A percentile compares a stretch with the other conserved stretches of the same genome.
Evolutionary conservation across 805 yeast genomes (phyloP).

Genomic region (Wickerhamomyces mucosus): DNA sequence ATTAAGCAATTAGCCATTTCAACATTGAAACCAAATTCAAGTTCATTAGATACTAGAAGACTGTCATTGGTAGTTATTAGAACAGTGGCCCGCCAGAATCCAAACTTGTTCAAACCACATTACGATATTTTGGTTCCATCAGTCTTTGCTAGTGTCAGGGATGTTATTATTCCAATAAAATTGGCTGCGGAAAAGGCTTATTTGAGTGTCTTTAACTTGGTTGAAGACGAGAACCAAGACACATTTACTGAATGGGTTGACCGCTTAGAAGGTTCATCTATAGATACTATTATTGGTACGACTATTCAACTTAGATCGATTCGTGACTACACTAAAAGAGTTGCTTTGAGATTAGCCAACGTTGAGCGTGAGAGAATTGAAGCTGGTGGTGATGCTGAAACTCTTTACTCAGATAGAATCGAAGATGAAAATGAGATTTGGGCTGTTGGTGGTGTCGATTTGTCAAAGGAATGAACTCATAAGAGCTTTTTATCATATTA

Average conservation of each 20-base stretch:
- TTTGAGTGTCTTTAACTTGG: slow-evolving; percentile 59
- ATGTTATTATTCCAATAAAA: slow-evolving; percentile 82
- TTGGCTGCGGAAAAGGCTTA: slow-evolving; percentile 91
- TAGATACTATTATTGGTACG: slow-evolving; percentile 36
- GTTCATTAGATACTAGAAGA: slow-evolving; percentile 71
- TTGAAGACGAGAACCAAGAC: slow-evolving; percentile 49
- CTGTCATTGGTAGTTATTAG: slow-evolving; percentile 66
- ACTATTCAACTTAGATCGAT: slow-evolving; percentile 60
- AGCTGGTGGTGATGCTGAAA: slow-evolving; percentile 85
- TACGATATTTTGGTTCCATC: slow-evolving; percentile 55
- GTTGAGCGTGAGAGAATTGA: slow-evolving; percentile 82
- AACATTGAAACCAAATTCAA: slow-evolving; percentile 44
- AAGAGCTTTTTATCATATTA: too few relatives aligned
- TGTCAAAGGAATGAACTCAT: too few relatives aligned
- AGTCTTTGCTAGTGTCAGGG: slow-evolving; percentile 77
- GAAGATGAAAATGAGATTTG: slow-evolving; percentile 86
- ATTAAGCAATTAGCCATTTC: slow-evolving; percentile 40
- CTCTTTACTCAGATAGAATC: slow-evolving; percentile 72
- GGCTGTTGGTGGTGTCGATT: slow-evolving; percentile 72
- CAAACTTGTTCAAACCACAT: slow-evolving; percentile 41
- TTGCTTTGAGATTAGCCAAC: slow-evolving; percentile 74
- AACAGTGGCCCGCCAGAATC: slow-evolving; percentile 60
- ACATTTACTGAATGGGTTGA: slow-evolving; percentile 60
- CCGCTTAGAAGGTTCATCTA: slow-evolving; percentile 22
- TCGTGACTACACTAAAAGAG: slow-evolving; percentile 84